These are phyloP conservation scores for Aspergillus sp. DNA, from an alignment of 2,329 filamentous ascomycete genomes.

Conservation along the genomic window DNA sequence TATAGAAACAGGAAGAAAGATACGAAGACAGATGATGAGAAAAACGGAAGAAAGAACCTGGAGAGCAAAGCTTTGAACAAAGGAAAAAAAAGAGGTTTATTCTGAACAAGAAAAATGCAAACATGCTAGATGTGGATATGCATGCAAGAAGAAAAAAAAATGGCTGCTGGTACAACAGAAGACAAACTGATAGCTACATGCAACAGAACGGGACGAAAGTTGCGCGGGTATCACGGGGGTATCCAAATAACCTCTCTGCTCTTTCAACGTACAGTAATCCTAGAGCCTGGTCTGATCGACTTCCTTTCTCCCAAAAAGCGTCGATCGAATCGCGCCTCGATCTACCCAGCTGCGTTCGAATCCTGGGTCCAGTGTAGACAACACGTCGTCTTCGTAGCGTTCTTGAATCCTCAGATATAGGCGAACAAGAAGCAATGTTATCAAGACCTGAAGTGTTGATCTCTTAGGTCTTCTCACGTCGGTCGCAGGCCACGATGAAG, in stretches of 20 bases:
- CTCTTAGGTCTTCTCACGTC: slow-evolving; percentile 10
- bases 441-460: slow-evolving; percentile 13
- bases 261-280: slow-evolving; percentile 23
- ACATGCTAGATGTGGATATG: slow-evolving; percentile 37
- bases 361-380: slow-evolving; percentile 5
- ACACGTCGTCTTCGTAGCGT: slow-evolving; percentile 9
- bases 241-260: slow-evolving; percentile 40
- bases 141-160: slow-evolving; percentile 25
- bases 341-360: slow-evolving; percentile 3
- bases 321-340: slow-evolving; percentile 11
- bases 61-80: slow-evolving; percentile 20
- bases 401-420: slow-evolving; percentile 11
- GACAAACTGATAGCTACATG: slow-evolving; percentile 37
- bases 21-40: slow-evolving; percentile 4
- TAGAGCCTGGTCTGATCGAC: slow-evolving; percentile 19
- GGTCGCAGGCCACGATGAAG: slow-evolving; percentile 6
- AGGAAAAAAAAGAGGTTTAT: slow-evolving; percentile 24
- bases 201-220: slow-evolving; percentile 32
- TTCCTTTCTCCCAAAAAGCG: slow-evolving; percentile 17
- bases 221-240: slow-evolving; percentile 40
- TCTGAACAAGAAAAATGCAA: slow-evolving; percentile 23
- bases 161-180: slow-evolving; percentile 26
- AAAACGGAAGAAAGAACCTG: slow-evolving; percentile 11
- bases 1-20: slow-evolving; percentile 10
- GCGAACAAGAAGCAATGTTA: slow-evolving; percentile 12